Percentiles rank a stretch among this genome's conserved stretches.
Conservation (phyloP, 1,284 basidiomycete species). For the Austroboletus olivaceoglutinosus region DNA sequence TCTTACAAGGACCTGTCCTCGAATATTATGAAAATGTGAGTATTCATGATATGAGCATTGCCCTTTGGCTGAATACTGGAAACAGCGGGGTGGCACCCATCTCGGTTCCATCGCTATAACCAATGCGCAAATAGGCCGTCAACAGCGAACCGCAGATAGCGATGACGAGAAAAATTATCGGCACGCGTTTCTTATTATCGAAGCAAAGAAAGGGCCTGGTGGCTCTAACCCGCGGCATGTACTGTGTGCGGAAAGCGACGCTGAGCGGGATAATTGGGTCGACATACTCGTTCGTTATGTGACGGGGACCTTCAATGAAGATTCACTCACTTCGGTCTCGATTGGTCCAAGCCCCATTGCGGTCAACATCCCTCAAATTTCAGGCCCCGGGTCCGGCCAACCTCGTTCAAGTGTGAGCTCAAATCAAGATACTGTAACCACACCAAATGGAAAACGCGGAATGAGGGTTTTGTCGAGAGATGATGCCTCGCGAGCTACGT, state of each 20-base stretch:
- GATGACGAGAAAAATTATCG: slow-evolving; percentile 93
- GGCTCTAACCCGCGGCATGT: slow-evolving; percentile 83
- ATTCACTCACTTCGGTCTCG: slow-evolving; percentile 36
- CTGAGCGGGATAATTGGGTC: slow-evolving; percentile 92
- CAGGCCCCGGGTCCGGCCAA: slow-evolving; percentile 32
- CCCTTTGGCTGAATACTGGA: slow-evolving; percentile 15
- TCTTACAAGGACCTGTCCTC: slow-evolving; percentile 81
- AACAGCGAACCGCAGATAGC: slow-evolving; percentile 42
- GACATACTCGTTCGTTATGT: slow-evolving; percentile 88
- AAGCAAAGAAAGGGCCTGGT: slow-evolving; percentile 70
- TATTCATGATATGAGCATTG: slow-evolving; percentile 20
- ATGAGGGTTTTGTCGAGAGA: slow-evolving; percentile 55
- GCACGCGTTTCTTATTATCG: slow-evolving; percentile 96
- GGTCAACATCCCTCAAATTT: slow-evolving; percentile 21
- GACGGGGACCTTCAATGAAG: slow-evolving; percentile 69
- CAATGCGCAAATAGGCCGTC: slow-evolving; percentile 77
- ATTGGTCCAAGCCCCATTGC: slow-evolving; percentile 29
- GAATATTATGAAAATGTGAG: slow-evolving; percentile 94
- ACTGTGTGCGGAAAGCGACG: slow-evolving; percentile 93
- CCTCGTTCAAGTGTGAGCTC: slow-evolving; percentile 64
- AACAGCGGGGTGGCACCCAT: slow-evolving; percentile 83
- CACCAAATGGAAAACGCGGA: slow-evolving; percentile 36
- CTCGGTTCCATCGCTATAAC: slow-evolving; percentile 86
- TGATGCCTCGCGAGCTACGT: slow-evolving; percentile 59
- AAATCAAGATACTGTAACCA: slow-evolving; percentile 37